A percentile compares a stretch with the other conserved stretches of the same genome.
Conservation (phyloP, 2,329 filamentous ascomycete species). For the Knoxdaviesia proteae region DNA sequence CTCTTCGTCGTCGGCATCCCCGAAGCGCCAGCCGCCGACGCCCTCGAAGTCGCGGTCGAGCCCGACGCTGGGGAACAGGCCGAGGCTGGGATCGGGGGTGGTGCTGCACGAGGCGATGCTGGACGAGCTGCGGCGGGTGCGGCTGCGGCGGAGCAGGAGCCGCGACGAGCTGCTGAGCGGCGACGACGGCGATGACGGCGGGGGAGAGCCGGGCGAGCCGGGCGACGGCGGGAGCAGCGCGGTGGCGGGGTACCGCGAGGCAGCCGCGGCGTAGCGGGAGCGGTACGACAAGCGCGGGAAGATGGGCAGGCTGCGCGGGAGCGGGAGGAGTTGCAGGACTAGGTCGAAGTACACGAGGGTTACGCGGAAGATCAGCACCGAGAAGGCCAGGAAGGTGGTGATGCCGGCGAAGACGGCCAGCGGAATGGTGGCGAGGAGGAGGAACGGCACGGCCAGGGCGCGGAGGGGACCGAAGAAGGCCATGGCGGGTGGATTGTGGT, state of each 20-base stretch:
- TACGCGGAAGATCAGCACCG: conserved; percentile 38
- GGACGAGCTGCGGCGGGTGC: conserved; percentile 14
- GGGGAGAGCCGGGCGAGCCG: conserved; percentile 3
- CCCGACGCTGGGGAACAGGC: conserved; percentile 25
- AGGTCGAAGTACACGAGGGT: conserved; percentile 43
- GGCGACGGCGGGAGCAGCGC: conserved; percentile 3
- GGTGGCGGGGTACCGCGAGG: conserved; percentile 1
- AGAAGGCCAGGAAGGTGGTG: conserved; percentile 40
- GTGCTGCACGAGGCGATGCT: conserved; percentile 8
- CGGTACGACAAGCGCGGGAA: conserved; percentile 16
- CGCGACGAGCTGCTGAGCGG: conserved; percentile 4
- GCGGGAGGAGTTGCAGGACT: conserved; percentile 32
- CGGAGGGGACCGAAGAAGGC: conserved; percentile 32
- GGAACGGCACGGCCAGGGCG: conserved; percentile 36
- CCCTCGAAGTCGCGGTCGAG: conserved; percentile 37
- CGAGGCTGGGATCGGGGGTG: conserved; percentile 15
- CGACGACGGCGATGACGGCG: conserved; percentile 7
- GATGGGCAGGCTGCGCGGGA: conserved; percentile 19
- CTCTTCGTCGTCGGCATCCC: conserved; percentile 19
- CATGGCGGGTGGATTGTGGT: conserved; percentile 15
- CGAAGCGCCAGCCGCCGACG: conserved; percentile 34
- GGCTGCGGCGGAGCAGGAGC: conserved; percentile 8
- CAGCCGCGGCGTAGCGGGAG: conserved; percentile 6
- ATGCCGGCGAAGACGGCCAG: conserved; percentile 40
- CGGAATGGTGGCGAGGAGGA: conserved; percentile 40